phyloP scores from a whole-genome alignment of 441 rosid genomes.

The Oxalis stricta region DNA sequence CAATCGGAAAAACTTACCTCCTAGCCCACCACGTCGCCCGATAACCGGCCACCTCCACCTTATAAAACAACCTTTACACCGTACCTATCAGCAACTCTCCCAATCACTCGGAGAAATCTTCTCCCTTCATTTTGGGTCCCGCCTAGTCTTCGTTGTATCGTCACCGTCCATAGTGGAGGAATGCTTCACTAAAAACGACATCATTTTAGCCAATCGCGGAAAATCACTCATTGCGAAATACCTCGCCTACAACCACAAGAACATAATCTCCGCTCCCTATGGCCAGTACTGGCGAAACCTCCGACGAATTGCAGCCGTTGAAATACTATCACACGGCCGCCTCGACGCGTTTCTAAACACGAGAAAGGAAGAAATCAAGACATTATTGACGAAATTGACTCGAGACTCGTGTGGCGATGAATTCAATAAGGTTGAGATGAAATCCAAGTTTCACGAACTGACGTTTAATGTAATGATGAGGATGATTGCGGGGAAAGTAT shows the following conservation, averaged over 20 bases:
- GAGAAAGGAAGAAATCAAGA: slow-evolving; percentile 26
- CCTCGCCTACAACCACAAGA: slow-evolving; percentile 24
- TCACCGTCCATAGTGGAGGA: slow-evolving; percentile 26
- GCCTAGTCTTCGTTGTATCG: slow-evolving; percentile 26
- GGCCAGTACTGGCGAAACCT: slow-evolving; percentile 52
- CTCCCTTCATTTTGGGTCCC: slow-evolving; percentile 28
- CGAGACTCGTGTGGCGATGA: slow-evolving; percentile 4
- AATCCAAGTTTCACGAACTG: slow-evolving; percentile 17
- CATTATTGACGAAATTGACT: neutral
- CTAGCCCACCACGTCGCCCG: slow-evolving; percentile 38
- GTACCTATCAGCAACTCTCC: slow-evolving; percentile 15
- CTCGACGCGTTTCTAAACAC: slow-evolving; percentile 15
- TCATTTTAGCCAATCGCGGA: slow-evolving; percentile 40
- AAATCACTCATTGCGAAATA: slow-evolving; percentile 13
- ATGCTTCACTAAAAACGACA: slow-evolving; percentile 36
- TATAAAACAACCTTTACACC: slow-evolving; percentile 41
- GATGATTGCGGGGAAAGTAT: slow-evolving; percentile 38
- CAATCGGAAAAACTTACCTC: slow-evolving; percentile 24
- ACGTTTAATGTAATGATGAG: slow-evolving; percentile 29
- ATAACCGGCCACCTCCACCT: slow-evolving; percentile 50
- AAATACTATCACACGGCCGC: slow-evolving; percentile 28
- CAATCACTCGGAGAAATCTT: slow-evolving; percentile 26
- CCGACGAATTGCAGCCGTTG: slow-evolving; percentile 30
- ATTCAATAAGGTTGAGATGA: slow-evolving; percentile 22
- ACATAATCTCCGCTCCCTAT: slow-evolving; percentile 15